Evolutionary conservation across 345 rosid genomes (phyloP).

Genomic region (Eucalyptus curtisii): DNA sequence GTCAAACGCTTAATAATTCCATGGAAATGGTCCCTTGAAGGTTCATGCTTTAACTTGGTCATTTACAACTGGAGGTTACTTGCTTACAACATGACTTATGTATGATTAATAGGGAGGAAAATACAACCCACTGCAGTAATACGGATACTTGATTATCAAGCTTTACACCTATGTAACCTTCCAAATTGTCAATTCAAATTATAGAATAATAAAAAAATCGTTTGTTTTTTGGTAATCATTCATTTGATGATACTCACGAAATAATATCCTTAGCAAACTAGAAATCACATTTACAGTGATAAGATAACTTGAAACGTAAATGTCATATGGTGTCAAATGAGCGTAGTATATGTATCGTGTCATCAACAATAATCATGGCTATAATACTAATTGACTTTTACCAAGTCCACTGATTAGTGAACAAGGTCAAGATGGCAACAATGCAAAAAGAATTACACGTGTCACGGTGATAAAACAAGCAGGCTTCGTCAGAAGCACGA

Average conservation of each 20-base stretch:
- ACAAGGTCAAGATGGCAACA: background rate
- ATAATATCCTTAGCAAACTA: background rate
- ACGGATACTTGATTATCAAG: background rate
- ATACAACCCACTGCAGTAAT: background rate
- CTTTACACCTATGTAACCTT: background rate
- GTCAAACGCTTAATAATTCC: background rate
- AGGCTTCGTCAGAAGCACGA: background rate
- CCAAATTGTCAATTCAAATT: background rate
- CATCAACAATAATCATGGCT: background rate
- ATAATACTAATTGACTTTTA: no score
- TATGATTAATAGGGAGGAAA: background rate
- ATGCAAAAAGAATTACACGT: fast-evolving
- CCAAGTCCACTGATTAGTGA: no score
- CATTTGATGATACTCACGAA: background rate
- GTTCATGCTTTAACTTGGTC: background rate
- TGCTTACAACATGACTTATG: background rate
- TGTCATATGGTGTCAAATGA: background rate
- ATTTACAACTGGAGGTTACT: background rate
- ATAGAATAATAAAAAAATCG: no score
- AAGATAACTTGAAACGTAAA: background rate
- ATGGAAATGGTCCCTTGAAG: background rate
- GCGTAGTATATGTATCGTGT: background rate
- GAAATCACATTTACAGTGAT: background rate
- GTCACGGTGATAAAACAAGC: background rate
- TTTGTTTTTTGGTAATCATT: background rate